Evolutionary conservation across 305 asterid species (phyloP).

Genomic region (Fraxinus floribunda): DNA sequence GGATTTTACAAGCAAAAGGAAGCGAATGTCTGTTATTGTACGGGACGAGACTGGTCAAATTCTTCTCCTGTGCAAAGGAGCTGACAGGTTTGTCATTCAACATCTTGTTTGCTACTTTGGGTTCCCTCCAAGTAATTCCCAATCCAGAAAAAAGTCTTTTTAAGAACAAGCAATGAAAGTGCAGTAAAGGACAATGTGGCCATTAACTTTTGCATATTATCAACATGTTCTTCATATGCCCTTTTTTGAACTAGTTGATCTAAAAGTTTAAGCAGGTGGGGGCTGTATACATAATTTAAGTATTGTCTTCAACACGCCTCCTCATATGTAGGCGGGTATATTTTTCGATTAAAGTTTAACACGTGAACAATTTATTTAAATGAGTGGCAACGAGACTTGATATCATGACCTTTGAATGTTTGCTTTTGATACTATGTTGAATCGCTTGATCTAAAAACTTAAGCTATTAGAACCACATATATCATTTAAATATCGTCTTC

Average conservation of each 20-base stretch:
- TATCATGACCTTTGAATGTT: not conserved
- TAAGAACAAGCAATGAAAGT: not conserved
- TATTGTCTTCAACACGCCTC: not conserved
- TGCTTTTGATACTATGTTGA: not conserved
- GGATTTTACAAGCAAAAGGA: constrained; percentile 90
- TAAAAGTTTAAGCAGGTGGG: not conserved
- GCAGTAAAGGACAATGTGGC: not conserved
- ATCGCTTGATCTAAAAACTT: not conserved
- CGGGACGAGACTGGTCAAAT: constrained; percentile 70
- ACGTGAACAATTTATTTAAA: not conserved
- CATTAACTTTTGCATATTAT: not conserved
- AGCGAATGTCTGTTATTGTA: constrained; percentile 81
- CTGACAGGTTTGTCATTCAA: constrained; percentile 61
- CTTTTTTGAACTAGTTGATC: not conserved
- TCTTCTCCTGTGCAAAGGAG: constrained; percentile 83
- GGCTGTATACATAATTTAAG: not conserved
- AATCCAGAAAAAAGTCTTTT: not conserved
- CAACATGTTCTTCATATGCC: not conserved
- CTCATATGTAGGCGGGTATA: not conserved
- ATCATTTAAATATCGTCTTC: not conserved
- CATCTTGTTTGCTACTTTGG: constrained; percentile 9
- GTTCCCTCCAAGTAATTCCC: not conserved
- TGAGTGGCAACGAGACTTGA: not conserved
- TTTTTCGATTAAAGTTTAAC: not conserved
- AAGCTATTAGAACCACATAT: not conserved